These are phyloP conservation scores for Sporothrix phasma DNA, from an alignment of 2,329 filamentous ascomycete genomes.

Conservation along the genomic window DNA sequence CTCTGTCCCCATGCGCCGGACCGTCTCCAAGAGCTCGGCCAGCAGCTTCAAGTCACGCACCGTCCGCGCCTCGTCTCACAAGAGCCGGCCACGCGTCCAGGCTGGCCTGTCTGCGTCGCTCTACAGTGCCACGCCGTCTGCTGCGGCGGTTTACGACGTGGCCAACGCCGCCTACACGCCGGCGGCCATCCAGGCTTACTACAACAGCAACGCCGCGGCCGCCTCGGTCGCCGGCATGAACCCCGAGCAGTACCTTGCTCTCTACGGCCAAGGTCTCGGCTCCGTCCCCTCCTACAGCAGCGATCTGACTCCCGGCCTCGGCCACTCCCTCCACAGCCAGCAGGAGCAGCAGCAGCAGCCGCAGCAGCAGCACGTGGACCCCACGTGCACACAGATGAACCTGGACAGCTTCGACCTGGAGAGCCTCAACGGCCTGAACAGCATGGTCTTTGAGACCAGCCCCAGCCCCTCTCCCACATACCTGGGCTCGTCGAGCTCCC, in stretches of 20 bases:
- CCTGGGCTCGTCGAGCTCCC: conserved; percentile 44
- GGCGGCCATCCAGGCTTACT: conserved; percentile 23
- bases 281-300: conserved; percentile 33
- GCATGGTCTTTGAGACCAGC: conserved; percentile 42
- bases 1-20: conserved; percentile 36
- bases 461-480: conserved; percentile 39
- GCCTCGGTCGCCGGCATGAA: conserved; percentile 32
- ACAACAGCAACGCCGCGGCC: conserved; percentile 32
- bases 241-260: conserved; percentile 42
- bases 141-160: conserved; percentile 24
- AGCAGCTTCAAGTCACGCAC: conserved; percentile 37
- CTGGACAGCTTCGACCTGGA: conserved; percentile 28
- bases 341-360: not conserved
- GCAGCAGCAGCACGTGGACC: conserved; percentile 41
- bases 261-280: conserved; percentile 37
- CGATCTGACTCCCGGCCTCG: conserved; percentile 26
- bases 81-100: conserved; percentile 35
- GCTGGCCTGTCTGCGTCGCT: conserved; percentile 40
- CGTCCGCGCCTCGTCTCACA: conserved; percentile 33
- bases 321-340: not conserved
- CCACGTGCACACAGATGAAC: conserved; percentile 40
- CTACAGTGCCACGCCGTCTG: conserved; percentile 19
- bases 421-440: conserved; percentile 18
- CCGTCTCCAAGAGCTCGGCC: conserved; percentile 35
- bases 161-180: not conserved